These are phyloP conservation scores for Streptanthus diversifolius DNA, from an alignment of 345 rosid genomes.

Conservation along the genomic window DNA sequence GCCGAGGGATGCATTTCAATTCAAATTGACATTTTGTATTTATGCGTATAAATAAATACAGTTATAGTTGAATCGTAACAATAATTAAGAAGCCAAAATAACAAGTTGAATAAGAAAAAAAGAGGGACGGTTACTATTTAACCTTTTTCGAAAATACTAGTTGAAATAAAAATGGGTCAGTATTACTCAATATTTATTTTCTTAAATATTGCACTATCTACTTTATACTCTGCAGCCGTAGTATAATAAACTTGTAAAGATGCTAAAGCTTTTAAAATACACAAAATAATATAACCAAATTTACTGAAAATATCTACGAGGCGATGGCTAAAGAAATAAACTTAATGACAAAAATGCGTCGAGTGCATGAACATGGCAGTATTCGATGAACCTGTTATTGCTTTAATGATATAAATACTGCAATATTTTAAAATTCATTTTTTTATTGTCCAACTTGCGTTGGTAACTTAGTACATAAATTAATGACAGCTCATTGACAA, in stretches of 20 bases:
- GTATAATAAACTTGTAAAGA: not conserved
- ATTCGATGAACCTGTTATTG: constrained; percentile 24
- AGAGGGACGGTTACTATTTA: no score
- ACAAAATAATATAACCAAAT: not conserved
- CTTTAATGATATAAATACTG: constrained; percentile 7
- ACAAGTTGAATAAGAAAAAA: no score
- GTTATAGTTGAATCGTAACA: no score
- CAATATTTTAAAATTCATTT: not conserved
- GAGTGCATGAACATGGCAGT: constrained; percentile 27
- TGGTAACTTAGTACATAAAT: constrained; percentile 15
- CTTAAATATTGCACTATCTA: not conserved
- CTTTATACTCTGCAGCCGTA: not conserved
- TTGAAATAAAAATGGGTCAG: not conserved
- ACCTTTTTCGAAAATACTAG: not conserved
- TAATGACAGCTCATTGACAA: constrained; percentile 21
- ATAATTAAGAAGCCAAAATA: no score
- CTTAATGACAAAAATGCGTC: constrained; percentile 16
- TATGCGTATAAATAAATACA: not conserved
- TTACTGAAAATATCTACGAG: constrained; percentile 8
- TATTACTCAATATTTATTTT: no score
- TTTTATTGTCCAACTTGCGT: constrained; percentile 29
- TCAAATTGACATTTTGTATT: no score
- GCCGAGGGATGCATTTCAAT: not conserved
- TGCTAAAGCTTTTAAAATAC: not conserved
- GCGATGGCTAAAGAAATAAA: not conserved